A percentile compares a stretch with the other conserved stretches of the same genome.
phyloP scores from a whole-genome alignment of 805 yeast species.

The Kuraishia ogatae region DNA sequence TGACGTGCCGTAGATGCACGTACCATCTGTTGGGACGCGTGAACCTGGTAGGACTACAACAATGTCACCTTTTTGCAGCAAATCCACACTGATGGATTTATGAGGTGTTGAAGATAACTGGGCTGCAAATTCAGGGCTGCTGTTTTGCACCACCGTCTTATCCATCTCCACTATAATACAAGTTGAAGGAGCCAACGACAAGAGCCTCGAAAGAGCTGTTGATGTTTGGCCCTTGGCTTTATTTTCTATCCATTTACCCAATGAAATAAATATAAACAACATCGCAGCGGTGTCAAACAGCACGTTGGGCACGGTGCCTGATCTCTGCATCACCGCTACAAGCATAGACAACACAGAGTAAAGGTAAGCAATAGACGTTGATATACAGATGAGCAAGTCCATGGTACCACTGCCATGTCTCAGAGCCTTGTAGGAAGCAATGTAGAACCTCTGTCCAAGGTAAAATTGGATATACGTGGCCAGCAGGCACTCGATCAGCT shows the following conservation, averaged over 20 bases:
- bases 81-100: slow-evolving; percentile 57
- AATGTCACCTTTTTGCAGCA: slow-evolving; percentile 69
- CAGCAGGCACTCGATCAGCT: slow-evolving; percentile 49
- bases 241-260: slow-evolving; percentile 89
- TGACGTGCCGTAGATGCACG: slow-evolving; percentile 65
- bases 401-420: slow-evolving; percentile 71
- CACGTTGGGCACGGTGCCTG: slow-evolving; percentile 48
- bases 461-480: slow-evolving; percentile 54
- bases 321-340: slow-evolving; percentile 34
- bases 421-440: slow-evolving; percentile 56
- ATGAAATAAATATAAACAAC: slow-evolving; percentile 73
- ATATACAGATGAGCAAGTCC: slow-evolving; percentile 84
- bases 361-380: slow-evolving; percentile 69
- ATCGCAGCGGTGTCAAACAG: slow-evolving; percentile 83
- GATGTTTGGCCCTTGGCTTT: slow-evolving; percentile 93
- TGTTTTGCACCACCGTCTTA: background rate
- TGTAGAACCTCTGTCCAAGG: slow-evolving; percentile 62
- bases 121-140: slow-evolving; percentile 3
- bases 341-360: slow-evolving; percentile 64
- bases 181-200: slow-evolving; percentile 71
- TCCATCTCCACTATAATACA: slow-evolving; percentile 53
- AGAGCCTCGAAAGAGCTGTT: slow-evolving; percentile 70
- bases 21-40: slow-evolving; percentile 88
- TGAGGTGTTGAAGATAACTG: slow-evolving; percentile 21
- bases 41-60: slow-evolving; percentile 79